Percentiles rank a stretch among this genome's conserved stretches.
phyloP scores from a whole-genome alignment of 257 asterid genomes.

The Solanum sitiens region DNA sequence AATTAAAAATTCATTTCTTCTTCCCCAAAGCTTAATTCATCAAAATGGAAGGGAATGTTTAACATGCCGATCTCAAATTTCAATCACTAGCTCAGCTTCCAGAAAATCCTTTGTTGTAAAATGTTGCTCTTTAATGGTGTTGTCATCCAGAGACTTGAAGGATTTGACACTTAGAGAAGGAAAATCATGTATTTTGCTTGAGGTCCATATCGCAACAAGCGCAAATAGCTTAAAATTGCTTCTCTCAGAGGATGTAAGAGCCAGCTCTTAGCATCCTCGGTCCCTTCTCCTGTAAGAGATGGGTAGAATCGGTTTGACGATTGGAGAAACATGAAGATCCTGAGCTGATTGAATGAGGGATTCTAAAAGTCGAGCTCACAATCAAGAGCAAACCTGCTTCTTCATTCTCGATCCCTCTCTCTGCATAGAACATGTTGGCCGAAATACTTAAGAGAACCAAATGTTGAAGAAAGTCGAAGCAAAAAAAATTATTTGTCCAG shows the following conservation, averaged over 20 bases:
- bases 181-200: slow-evolving; percentile 81
- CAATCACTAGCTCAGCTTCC: slow-evolving; percentile 66
- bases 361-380: slow-evolving; percentile 14
- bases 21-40: no score
- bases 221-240: slow-evolving; percentile 83
- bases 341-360: slow-evolving; percentile 18
- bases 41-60: slow-evolving; percentile 15
- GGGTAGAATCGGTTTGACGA: slow-evolving; percentile 80
- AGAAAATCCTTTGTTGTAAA: slow-evolving; percentile 49
- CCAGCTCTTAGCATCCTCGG: slow-evolving; percentile 32
- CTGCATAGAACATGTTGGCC: background rate
- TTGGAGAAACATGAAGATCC: slow-evolving; percentile 46
- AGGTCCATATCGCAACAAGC: slow-evolving; percentile 71
- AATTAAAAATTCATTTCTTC: no score
- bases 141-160: slow-evolving; percentile 44
- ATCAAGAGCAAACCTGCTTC: background rate
- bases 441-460: background rate
- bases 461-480: background rate
- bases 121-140: slow-evolving; percentile 59
- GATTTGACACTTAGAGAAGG: slow-evolving; percentile 44
- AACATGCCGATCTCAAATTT: slow-evolving; percentile 45
- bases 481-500: background rate
- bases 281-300: slow-evolving; percentile 6
- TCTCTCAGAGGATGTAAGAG: slow-evolving; percentile 55
- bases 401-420: background rate